phyloP scores from a whole-genome alignment of 2,329 filamentous ascomycete species.

The Helicocarpus griseus region DNA sequence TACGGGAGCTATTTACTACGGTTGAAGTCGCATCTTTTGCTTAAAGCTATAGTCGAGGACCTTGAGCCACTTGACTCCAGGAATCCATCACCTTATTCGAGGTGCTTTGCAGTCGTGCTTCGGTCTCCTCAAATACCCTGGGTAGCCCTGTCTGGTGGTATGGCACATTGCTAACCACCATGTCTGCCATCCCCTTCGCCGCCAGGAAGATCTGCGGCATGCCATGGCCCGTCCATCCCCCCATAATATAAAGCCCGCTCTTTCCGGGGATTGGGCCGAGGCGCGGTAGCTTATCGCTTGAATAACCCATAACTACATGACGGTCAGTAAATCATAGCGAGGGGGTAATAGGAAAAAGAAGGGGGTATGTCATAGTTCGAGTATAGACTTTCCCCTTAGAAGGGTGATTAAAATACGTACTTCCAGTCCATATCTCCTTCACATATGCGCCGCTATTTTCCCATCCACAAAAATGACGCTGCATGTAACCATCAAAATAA shows the following conservation, averaged over 20 bases:
- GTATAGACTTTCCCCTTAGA: too few relatives aligned
- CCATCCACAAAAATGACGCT: not conserved
- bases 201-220: not conserved
- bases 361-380: too few relatives aligned
- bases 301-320: not conserved
- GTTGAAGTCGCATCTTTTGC: too few relatives aligned
- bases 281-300: not conserved
- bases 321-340: not conserved
- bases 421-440: not conserved
- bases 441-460: not conserved
- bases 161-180: not conserved
- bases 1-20: too few relatives aligned
- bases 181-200: not conserved
- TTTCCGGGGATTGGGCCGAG: not conserved
- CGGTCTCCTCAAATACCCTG: not conserved
- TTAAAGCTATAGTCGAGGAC: too few relatives aligned
- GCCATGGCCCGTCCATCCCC: not conserved
- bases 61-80: too few relatives aligned
- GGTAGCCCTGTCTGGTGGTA: not conserved
- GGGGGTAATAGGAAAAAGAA: not conserved
- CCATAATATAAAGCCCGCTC: not conserved
- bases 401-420: not conserved
- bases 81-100: not conserved
- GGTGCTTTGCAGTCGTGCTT: not conserved
- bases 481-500: not conserved